These are phyloP conservation scores for Hypholoma sublateritium DNA, from an alignment of 768 basidiomycete species.

Conservation along the genomic window DNA sequence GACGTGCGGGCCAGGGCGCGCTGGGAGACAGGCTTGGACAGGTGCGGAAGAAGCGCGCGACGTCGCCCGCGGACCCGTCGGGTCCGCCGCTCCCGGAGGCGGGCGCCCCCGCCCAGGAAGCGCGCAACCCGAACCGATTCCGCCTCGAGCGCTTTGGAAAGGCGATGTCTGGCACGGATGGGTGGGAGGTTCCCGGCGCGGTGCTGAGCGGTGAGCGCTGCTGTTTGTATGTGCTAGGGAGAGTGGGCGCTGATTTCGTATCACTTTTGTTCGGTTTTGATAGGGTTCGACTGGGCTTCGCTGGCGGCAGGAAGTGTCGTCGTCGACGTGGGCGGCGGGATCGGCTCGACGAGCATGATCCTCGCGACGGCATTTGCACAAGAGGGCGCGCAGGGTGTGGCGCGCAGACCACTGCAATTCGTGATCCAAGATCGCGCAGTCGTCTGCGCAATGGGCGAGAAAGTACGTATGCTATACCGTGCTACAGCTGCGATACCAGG, in stretches of 20 bases:
- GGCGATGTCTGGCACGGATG: constrained; percentile 72
- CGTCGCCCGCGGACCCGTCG: not conserved
- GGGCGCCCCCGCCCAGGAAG: constrained; percentile 3
- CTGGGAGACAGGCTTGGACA: not conserved
- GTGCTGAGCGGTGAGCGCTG: constrained; percentile 50
- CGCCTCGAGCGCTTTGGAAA: constrained; percentile 70
- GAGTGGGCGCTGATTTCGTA: no score
- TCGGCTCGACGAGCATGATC: constrained; percentile 47
- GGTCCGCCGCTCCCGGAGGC: constrained; percentile 3
- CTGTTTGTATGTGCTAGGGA: constrained; percentile 10
- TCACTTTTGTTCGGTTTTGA: not conserved
- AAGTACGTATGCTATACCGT: constrained; percentile 36
- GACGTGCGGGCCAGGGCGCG: not conserved
- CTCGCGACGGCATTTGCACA: constrained; percentile 36
- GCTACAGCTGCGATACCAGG: not conserved
- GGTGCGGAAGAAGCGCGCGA: constrained; percentile 4
- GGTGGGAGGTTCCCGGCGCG: constrained; percentile 68
- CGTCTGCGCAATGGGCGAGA: constrained; percentile 52
- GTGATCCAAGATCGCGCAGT: constrained; percentile 65
- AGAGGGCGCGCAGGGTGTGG: constrained; percentile 18
- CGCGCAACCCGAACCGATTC: constrained; percentile 42
- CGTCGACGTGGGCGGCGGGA: constrained; percentile 74
- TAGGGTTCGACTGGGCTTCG: constrained; percentile 63
- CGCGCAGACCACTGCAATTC: constrained; percentile 36
- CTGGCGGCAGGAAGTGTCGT: constrained; percentile 52